Conservation (phyloP, 805 yeast species). For the Tetrapisispora arboricola region DNA sequence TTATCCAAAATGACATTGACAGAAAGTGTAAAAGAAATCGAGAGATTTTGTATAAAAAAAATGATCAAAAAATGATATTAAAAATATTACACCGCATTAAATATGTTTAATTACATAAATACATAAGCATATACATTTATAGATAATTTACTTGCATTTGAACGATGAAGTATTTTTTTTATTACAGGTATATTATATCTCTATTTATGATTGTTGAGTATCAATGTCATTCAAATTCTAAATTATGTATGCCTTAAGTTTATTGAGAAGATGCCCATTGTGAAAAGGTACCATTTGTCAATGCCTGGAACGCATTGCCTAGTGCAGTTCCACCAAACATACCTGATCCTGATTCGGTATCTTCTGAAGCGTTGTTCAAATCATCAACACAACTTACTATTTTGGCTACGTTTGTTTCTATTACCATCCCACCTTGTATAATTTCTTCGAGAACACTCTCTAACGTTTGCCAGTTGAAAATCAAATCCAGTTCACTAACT, state of each 20-base stretch:
- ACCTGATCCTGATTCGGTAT: constrained; percentile 16
- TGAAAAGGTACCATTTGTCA: constrained; percentile 27
- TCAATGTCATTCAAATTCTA: too few species aligned
- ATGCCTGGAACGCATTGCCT: constrained; percentile 25
- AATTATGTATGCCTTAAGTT: neutral
- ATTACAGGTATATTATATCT: too few species aligned
- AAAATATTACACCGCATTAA: neutral
- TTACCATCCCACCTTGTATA: constrained; percentile 96
- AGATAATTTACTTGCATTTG: too few species aligned
- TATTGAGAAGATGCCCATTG: constrained; percentile 29
- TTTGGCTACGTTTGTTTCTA: constrained; percentile 74
- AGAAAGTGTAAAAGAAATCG: constrained; percentile 7
- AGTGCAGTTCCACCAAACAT: constrained; percentile 17
- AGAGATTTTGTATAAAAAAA: constrained; percentile 5
- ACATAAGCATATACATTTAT: too few species aligned
- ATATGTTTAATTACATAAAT: too few species aligned
- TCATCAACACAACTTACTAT: constrained; percentile 78
- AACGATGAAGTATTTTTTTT: too few species aligned
- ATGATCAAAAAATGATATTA: neutral
- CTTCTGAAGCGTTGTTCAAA: constrained; percentile 22
- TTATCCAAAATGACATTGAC: constrained; percentile 10
- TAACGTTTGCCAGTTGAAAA: constrained; percentile 97
- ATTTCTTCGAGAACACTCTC: constrained; percentile 87
- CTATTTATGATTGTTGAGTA: too few species aligned
- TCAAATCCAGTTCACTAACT: constrained; percentile 91